phyloP scores from a whole-genome alignment of 208 protist genomes.

The Acanthamoeba royreba region DNA sequence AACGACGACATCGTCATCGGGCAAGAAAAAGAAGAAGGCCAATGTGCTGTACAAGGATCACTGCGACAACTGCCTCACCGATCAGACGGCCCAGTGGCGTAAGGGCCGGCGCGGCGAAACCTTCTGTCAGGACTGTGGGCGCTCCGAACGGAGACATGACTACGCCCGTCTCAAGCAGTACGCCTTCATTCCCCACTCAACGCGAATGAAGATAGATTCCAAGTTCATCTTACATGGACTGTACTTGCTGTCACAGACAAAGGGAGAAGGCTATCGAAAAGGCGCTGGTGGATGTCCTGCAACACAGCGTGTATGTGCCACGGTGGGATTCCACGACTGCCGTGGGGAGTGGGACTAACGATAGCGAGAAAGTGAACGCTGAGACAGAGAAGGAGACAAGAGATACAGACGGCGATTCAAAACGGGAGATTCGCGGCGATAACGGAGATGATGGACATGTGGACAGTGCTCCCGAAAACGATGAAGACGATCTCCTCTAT shows the following conservation, averaged over 20 bases:
- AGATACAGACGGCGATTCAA: no score
- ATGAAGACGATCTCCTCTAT: no score
- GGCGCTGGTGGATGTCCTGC: not conserved
- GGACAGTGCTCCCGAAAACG: no score
- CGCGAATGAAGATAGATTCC: not conserved
- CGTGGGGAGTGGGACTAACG: no score
- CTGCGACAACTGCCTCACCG: conserved; percentile 26
- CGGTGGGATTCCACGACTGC: no score
- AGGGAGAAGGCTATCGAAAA: not conserved
- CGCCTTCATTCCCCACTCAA: not conserved
- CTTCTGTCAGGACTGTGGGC: conserved; percentile 13
- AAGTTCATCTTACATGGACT: not conserved
- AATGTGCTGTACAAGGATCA: conserved; percentile 23
- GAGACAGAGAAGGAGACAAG: no score
- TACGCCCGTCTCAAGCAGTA: not conserved
- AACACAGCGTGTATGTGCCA: not conserved
- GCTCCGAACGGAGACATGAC: not conserved
- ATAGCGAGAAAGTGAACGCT: no score
- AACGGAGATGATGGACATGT: no score
- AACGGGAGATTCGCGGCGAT: no score
- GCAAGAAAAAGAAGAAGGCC: not conserved
- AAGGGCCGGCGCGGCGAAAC: conserved; percentile 30
- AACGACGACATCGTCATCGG: not conserved
- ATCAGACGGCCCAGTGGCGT: conserved; percentile 16
- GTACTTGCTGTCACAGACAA: not conserved